Evolutionary conservation across 108 stramenopile genomes (phyloP).

Genomic region (Ochromonas danica): DNA sequence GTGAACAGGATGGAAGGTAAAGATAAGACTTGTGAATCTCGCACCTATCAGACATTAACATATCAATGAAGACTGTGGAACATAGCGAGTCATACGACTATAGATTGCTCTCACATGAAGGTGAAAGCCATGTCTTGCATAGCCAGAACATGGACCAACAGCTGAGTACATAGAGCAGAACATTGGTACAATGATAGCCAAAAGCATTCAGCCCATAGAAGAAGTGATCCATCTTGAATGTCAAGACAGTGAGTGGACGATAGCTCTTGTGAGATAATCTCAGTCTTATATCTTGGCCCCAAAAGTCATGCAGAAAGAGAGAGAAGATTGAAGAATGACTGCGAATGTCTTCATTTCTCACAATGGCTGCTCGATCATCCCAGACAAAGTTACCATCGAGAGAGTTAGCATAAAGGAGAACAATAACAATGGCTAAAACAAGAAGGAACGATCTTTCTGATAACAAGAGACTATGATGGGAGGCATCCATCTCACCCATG

Average conservation of each 20-base stretch:
- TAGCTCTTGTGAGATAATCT: slow-evolving; percentile 27
- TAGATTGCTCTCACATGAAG: too few species aligned
- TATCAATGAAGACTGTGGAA: neutral
- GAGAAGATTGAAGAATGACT: too few species aligned
- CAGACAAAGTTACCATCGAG: neutral
- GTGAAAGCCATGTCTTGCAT: too few species aligned
- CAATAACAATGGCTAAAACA: slow-evolving; percentile 2
- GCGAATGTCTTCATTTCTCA: too few species aligned
- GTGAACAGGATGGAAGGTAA: slow-evolving; percentile 21
- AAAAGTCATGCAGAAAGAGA: slow-evolving; percentile 24
- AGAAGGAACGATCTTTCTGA: neutral
- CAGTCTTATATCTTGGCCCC: slow-evolving; percentile 25
- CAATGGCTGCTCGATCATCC: slow-evolving; percentile 19
- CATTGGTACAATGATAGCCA: slow-evolving; percentile 18
- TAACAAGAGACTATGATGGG: too few species aligned
- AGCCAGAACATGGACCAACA: too few species aligned
- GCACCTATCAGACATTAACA: slow-evolving; percentile 7
- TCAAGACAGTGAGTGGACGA: slow-evolving; percentile 28
- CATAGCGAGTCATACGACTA: too few species aligned
- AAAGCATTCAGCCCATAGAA: slow-evolving; percentile 18
- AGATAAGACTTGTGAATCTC: neutral
- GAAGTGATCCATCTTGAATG: neutral
- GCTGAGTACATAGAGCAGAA: slow-evolving; percentile 1
- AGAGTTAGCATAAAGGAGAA: neutral
- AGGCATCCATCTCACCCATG: too few species aligned